Percentiles rank a stretch among this genome's conserved stretches.
These are phyloP conservation scores for Carpinus viminea DNA, from an alignment of 306 rosid genomes.

Conservation along the genomic window DNA sequence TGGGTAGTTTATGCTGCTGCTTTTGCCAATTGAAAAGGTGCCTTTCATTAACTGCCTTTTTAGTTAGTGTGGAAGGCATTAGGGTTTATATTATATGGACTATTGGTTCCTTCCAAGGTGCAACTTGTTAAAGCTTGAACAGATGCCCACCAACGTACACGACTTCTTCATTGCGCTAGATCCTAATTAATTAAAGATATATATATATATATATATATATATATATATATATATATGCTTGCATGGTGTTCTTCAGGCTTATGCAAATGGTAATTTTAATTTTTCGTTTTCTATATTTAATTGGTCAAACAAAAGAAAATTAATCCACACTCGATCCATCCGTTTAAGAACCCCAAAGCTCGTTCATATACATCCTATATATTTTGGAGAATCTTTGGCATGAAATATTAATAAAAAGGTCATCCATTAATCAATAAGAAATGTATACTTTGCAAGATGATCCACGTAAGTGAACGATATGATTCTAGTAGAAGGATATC, in stretches of 20 bases:
- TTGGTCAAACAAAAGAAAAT: too few species aligned
- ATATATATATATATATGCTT: background rate
- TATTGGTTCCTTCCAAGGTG: constrained; percentile 21
- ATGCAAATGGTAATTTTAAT: background rate
- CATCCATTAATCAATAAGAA: too few species aligned
- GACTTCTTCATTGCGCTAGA: background rate
- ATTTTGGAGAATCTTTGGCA: background rate
- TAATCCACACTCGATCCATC: too few species aligned
- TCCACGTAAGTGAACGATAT: too few species aligned
- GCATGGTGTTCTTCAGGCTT: background rate
- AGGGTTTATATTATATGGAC: constrained; percentile 34
- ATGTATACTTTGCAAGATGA: too few species aligned
- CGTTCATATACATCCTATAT: too few species aligned
- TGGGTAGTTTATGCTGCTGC: constrained; percentile 42
- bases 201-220: too few species aligned
- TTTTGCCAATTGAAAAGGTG: constrained; percentile 35
- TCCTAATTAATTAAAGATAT: background rate
- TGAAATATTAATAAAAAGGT: background rate
- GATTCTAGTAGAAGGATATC: background rate
- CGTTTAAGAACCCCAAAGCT: background rate
- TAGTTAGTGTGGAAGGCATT: constrained; percentile 40
- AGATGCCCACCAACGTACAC: constrained; percentile 12
- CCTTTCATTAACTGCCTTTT: constrained; percentile 33
- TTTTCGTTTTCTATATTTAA: background rate
- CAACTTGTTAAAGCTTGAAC: constrained; percentile 27